A percentile compares a stretch with the other conserved stretches of the same genome.
Conservation (phyloP, 768 basidiomycete species). For the Tulasnella sp. region DNA sequence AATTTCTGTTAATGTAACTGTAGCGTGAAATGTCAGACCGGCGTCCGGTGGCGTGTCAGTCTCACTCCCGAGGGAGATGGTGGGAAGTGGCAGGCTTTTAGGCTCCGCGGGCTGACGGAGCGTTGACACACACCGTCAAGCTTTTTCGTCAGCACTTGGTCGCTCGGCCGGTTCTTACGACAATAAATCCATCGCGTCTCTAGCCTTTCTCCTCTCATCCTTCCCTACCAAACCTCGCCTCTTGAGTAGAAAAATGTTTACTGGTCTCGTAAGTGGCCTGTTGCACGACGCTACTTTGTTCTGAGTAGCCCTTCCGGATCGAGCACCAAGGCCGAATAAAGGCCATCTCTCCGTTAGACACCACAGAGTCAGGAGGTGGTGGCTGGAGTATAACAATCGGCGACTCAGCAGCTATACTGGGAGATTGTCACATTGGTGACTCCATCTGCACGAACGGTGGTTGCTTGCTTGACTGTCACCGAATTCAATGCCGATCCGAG, state of each 20-base stretch:
- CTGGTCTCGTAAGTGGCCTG: background rate
- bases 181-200: too few relatives aligned
- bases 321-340: slow-evolving; percentile 82
- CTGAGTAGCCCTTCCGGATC: slow-evolving; percentile 52
- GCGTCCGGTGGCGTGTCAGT: too few relatives aligned
- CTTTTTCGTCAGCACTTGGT: too few relatives aligned
- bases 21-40: too few relatives aligned
- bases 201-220: background rate
- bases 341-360: slow-evolving; percentile 46
- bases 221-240: background rate
- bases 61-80: too few relatives aligned
- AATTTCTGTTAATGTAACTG: too few relatives aligned
- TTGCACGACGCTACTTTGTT: background rate
- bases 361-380: slow-evolving; percentile 52
- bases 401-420: slow-evolving; percentile 66
- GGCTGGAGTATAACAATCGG: slow-evolving; percentile 82
- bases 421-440: slow-evolving; percentile 89
- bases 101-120: too few relatives aligned
- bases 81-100: too few relatives aligned
- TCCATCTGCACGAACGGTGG: slow-evolving; percentile 88
- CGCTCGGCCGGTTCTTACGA: too few relatives aligned
- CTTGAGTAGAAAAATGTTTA: background rate
- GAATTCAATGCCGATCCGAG: slow-evolving; percentile 55
- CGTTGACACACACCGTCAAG: too few relatives aligned
- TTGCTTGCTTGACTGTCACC: slow-evolving; percentile 88